Evolutionary conservation across 768 basidiomycete genomes (phyloP).

Genomic region (Antrodiella citrinella): DNA sequence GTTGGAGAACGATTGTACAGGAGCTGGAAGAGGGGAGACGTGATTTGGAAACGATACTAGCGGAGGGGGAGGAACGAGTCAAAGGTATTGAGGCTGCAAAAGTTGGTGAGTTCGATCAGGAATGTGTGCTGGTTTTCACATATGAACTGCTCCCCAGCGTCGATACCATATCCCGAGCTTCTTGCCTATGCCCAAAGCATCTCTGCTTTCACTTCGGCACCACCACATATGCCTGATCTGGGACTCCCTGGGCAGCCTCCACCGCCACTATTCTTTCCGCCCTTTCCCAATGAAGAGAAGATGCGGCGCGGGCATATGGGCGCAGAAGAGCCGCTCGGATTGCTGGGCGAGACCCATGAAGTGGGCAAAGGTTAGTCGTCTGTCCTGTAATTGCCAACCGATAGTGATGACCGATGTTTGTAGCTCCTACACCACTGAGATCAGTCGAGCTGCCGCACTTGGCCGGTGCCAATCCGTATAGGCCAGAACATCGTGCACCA

Average conservation of each 20-base stretch:
- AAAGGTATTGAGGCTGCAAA: constrained; percentile 65
- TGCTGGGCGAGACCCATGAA: constrained; percentile 73
- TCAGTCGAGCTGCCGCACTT: constrained; percentile 37
- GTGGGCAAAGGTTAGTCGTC: constrained; percentile 60
- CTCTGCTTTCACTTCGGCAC: constrained; percentile 81
- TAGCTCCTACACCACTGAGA: constrained; percentile 30
- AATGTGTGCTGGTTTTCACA: neutral
- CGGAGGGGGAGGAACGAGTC: constrained; percentile 68
- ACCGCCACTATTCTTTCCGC: constrained; percentile 78
- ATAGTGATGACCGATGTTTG: neutral
- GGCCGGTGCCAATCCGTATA: constrained; percentile 55
- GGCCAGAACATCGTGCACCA: constrained; percentile 58
- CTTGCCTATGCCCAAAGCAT: constrained; percentile 80
- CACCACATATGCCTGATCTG: constrained; percentile 79
- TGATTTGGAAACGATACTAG: constrained; percentile 61
- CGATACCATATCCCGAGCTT: constrained; percentile 77
- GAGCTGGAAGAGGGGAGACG: constrained; percentile 58
- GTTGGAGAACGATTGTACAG: constrained; percentile 61
- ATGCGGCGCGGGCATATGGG: constrained; percentile 80
- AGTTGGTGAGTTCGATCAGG: constrained; percentile 39
- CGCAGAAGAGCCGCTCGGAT: constrained; percentile 70
- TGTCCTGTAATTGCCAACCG: constrained; percentile 1
- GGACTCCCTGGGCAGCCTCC: constrained; percentile 63
- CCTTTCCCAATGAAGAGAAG: constrained; percentile 88
- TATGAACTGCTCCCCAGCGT: constrained; percentile 33